Evolutionary conservation across 2,329 filamentous ascomycete species (phyloP), one percentile per base, ranked within the genome.

Genomic region (Eurotiales sp.): DNA sequence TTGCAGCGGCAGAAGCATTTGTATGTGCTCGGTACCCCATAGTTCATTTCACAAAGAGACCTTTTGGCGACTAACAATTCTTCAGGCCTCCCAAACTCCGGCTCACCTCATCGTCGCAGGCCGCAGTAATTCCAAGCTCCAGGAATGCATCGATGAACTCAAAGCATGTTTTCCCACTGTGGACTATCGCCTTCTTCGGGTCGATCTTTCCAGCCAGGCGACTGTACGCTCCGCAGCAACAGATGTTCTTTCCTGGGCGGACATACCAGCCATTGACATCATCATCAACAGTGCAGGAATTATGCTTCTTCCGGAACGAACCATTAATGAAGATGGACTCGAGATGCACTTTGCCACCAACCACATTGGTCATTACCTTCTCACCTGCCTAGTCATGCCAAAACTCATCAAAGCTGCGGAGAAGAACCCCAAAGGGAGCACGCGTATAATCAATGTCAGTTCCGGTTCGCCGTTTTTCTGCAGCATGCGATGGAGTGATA

Each of bases 261-360:
- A 65, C 37, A 52, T 66, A 22, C 58, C 61, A 14, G 53, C 56
- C 0, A 65, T 76, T 34, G 69, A 74, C 54, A 59, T 75, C 4
- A 55, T 75, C 3, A 64, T 76, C 53, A 72, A 74, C 59, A 76
- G 72, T 52, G 72, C 74, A n/a, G 72, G 70, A 1, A 58, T 74
- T 34, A 72, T 72, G 65, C 61, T 58, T 1, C 44, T 60, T 8
- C 50, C 45, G 17, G 57, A 61, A 2, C 66, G 66, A 41, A 41
- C 55, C 15, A 47, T 61, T 17, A 65, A 67, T 2, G 47, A 47
- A 0, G 67, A 75, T 25, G 68, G 66, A 8, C 61, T 71, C 46
- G 72, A 77, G 57, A 59, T 59, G 4, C 66, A 68, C 25, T 65
- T 72, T 22, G 64, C 62, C 5, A 69, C 63, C 3, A 75, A 72